Base-by-base conservation (phyloP, 2,329 filamentous ascomycete species). In the Colletotrichum theobromicola region DNA sequence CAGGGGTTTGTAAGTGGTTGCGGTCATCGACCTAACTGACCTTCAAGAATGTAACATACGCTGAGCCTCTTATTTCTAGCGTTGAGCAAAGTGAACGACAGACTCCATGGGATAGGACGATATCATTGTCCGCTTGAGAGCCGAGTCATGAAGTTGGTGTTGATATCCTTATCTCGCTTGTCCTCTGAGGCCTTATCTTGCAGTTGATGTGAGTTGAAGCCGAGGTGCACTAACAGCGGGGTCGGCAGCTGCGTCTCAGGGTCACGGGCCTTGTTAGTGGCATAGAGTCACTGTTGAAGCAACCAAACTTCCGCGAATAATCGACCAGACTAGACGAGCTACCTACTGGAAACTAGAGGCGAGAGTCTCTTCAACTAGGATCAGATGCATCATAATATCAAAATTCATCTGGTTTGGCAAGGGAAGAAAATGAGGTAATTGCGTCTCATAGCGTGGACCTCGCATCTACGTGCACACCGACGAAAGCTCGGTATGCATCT, bases 191-290 rank as follows among this genome's bases (percentile, higher is more conserved):
- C 34, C 57, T 61, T 61, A 35, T 61, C 57, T 64, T 35, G 28
- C 53, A 62, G 61, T 71, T 62, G 60, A 15, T 42, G 2, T 46
- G 61, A 46, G 35, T 66, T 58, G 26, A 30, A 35, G 37, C n/a
- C 34, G 65, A 62, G 60, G 35, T 67, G 69, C 63, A 57, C 69
- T 75, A 67, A 66, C 71, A 71, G 68, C 62, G 72, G 72, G 69
- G 72, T 72, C 46, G 30, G 26, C 16, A 15, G 18, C 18, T n/a
- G 46, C 55, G 67, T 30, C 53, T 53, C 55, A 53, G 60, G 30
- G 42, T 60, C 46, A 61, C 58, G 34, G 70, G 28, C 32, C 57
- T 50, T 26, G 55, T 16, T 55, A 55, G 50, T 62, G 34, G 50
- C 18, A 42, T 8, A 28, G 28, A 26, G 53, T 57, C 53, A 57